Conservation (phyloP, 2,329 filamentous ascomycete genomes). For the Pezicula neosporulosa region DNA sequence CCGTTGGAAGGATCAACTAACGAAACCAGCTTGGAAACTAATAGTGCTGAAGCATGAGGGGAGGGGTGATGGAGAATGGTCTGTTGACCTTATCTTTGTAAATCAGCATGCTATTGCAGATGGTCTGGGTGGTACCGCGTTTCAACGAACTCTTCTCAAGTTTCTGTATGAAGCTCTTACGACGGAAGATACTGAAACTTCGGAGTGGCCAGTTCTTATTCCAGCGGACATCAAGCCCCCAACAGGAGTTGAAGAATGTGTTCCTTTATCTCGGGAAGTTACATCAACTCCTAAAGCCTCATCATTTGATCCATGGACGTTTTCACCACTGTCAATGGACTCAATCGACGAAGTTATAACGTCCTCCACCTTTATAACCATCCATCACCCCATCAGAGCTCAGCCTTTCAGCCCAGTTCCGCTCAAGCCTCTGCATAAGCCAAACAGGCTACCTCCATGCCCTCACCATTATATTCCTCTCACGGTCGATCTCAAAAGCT, state of each 20-base stretch:
- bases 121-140: conserved; percentile 12
- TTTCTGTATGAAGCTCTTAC: conserved; percentile 4
- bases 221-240: conserved; percentile 1
- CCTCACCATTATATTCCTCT: conserved; percentile 13
- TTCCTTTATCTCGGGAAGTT: not conserved
- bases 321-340: not conserved
- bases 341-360: not conserved
- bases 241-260: conserved; percentile 7
- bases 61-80: not conserved
- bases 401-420: not conserved
- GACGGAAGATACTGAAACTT: not conserved
- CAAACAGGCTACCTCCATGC: conserved; percentile 19
- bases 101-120: conserved; percentile 17
- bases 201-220: conserved; percentile 10
- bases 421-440: conserved; percentile 10
- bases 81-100: conserved; percentile 15
- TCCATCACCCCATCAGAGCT: conserved; percentile 6
- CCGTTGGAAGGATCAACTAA: conserved; percentile 11
- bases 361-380: conserved; percentile 2
- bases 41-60: conserved; percentile 10
- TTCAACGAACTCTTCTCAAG: conserved; percentile 14
- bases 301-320: conserved; percentile 1
- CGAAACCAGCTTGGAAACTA: conserved; percentile 18
- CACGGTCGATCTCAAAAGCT: conserved; percentile 2
- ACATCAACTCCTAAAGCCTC: not conserved